Evolutionary conservation across 768 basidiomycete genomes (phyloP).

Genomic region (Agrocybe pediades): DNA sequence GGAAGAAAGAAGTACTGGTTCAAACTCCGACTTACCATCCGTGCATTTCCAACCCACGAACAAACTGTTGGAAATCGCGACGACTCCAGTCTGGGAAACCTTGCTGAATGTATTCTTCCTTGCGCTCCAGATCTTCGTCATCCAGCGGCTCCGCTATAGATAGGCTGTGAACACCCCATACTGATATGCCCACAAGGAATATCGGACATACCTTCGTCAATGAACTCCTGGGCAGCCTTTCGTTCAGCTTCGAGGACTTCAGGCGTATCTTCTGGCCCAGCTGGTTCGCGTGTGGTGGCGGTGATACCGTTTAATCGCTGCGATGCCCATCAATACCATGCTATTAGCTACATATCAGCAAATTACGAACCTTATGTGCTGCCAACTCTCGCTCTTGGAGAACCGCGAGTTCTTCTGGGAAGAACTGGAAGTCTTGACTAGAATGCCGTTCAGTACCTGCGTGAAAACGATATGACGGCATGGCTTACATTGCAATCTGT

Average conservation of each 20-base stretch:
- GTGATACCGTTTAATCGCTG: conserved; percentile 69
- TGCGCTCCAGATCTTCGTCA: conserved; percentile 82
- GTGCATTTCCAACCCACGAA: conserved; percentile 63
- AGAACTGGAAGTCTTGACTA: conserved; percentile 98
- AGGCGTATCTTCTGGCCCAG: conserved; percentile 72
- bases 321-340: conserved; percentile 32
- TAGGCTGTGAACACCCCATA: neutral
- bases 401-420: conserved; percentile 74
- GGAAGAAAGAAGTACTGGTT: neutral
- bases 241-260: conserved; percentile 87
- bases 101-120: conserved; percentile 72
- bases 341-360: neutral
- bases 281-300: conserved; percentile 65
- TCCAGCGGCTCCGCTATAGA: conserved; percentile 85
- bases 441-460: neutral
- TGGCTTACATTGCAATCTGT: conserved; percentile 75
- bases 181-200: neutral
- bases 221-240: conserved; percentile 76
- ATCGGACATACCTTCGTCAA: conserved; percentile 70
- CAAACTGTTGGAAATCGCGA: conserved; percentile 91
- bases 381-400: conserved; percentile 88
- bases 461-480: neutral
- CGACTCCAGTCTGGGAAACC: conserved; percentile 94
- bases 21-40: conserved; percentile 62
- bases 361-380: conserved; percentile 67